phyloP scores from a whole-genome alignment of 2,329 filamentous ascomycete genomes.

The Exophiala lecanii-corni region DNA sequence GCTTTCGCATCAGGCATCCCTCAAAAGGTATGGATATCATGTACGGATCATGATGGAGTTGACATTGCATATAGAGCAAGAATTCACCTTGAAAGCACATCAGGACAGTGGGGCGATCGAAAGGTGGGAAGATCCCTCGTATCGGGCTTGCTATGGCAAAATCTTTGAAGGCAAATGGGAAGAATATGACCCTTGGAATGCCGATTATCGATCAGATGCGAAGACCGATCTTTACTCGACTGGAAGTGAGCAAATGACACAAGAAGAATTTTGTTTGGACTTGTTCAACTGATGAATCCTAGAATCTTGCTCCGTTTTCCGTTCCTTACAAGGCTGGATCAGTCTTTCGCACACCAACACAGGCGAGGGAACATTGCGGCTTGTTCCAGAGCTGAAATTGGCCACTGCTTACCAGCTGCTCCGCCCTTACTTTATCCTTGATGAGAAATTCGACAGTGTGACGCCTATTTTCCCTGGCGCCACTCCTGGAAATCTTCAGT shows the following conservation, averaged over 20 bases:
- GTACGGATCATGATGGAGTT: background rate
- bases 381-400: conserved; percentile 22
- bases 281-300: too few species aligned
- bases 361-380: conserved; percentile 22
- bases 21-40: conserved; percentile 13
- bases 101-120: conserved; percentile 25
- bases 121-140: conserved; percentile 23
- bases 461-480: conserved; percentile 24
- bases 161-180: conserved; percentile 26
- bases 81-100: conserved; percentile 22
- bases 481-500: conserved; percentile 21
- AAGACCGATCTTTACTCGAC: conserved; percentile 26
- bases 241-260: too few species aligned
- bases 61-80: too few species aligned
- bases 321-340: conserved; percentile 24
- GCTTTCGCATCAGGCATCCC: conserved; percentile 28
- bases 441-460: conserved; percentile 23
- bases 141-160: conserved; percentile 17
- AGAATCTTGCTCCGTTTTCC: conserved; percentile 20
- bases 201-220: conserved; percentile 23
- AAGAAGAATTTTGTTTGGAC: conserved; percentile 2
- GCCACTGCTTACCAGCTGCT: conserved; percentile 26
- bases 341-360: conserved; percentile 22
- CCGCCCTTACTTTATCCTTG: conserved; percentile 22
- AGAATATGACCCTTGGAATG: conserved; percentile 23